A percentile compares a stretch with the other conserved stretches of the same genome.
Evolutionary conservation across 2,329 filamentous ascomycete genomes (phyloP).

Genomic region (Hypoxylon sp.): DNA sequence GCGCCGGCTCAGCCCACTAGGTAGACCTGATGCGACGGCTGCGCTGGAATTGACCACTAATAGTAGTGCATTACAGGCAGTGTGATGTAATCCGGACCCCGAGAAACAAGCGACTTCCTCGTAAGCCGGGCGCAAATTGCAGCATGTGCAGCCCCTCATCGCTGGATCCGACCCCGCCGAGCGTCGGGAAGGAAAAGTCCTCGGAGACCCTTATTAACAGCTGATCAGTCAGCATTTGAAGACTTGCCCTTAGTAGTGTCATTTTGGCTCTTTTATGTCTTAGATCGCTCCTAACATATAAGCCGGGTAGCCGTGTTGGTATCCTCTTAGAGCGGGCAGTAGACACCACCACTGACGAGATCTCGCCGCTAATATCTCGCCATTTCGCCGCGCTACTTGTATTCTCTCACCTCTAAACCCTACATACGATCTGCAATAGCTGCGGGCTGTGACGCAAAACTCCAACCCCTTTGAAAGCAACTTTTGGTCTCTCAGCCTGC

Average conservation of each 20-base stretch:
- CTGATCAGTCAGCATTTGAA: constrained; percentile 44
- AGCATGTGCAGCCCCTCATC: constrained; percentile 22
- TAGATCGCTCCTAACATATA: not conserved
- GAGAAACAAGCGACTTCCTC: not conserved
- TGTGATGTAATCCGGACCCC: constrained; percentile 38
- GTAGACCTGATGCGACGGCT: not conserved
- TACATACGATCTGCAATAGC: constrained; percentile 11
- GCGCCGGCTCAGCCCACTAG: constrained; percentile 21
- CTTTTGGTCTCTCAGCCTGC: not conserved
- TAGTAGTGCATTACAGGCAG: not conserved
- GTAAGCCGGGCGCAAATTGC: not conserved
- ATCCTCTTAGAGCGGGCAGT: constrained; percentile 1
- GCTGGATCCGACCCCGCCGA: constrained; percentile 35
- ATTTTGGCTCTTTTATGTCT: constrained; percentile 9
- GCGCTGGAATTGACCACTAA: constrained; percentile 36
- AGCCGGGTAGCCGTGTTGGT: not conserved
- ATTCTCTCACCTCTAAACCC: constrained; percentile 8
- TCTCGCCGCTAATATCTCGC: constrained; percentile 15
- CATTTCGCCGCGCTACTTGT: constrained; percentile 7
- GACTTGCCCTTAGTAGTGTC: constrained; percentile 3
- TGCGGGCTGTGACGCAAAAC: constrained; percentile 16
- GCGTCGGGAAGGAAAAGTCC: constrained; percentile 23
- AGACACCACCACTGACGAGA: not conserved
- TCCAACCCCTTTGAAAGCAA: constrained; percentile 6
- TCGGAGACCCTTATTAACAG: constrained; percentile 10